phyloP scores from a whole-genome alignment of 495 filamentous ascomycete species.

The Aspergillus affinis region DNA sequence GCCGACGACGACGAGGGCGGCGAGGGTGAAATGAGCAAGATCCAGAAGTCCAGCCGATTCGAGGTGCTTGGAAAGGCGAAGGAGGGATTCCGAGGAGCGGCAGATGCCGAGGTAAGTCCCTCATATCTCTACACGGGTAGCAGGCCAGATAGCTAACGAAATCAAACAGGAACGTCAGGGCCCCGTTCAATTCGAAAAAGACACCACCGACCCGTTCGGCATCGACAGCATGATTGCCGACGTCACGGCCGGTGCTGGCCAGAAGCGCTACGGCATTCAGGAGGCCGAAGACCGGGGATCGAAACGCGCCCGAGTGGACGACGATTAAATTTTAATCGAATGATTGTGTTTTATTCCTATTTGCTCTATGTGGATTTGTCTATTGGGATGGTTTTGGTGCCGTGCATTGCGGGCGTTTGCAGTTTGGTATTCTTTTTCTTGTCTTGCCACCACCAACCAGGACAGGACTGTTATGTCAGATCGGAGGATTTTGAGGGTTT shows the following conservation, averaged over 20 bases:
- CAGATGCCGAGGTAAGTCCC: slow-evolving; percentile 78
- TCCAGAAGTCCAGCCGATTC: slow-evolving; percentile 79
- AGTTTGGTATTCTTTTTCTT: background rate
- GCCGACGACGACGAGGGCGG: slow-evolving; percentile 79
- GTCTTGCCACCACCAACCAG: background rate
- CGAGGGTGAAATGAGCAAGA: slow-evolving; percentile 79
- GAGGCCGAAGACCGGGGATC: slow-evolving; percentile 65
- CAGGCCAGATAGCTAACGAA: background rate
- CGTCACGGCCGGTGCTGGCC: slow-evolving; percentile 60
- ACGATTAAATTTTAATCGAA: slow-evolving; percentile 57
- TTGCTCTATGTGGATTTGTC: slow-evolving; percentile 10
- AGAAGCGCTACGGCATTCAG: slow-evolving; percentile 84
- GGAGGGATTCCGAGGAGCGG: slow-evolving; percentile 82
- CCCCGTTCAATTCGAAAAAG: slow-evolving; percentile 98
- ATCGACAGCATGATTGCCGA: slow-evolving; percentile 90
- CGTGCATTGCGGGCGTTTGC: slow-evolving; percentile 4
- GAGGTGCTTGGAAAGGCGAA: slow-evolving; percentile 86
- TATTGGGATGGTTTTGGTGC: slow-evolving; percentile 4
- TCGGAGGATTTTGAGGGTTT: background rate
- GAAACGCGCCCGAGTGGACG: slow-evolving; percentile 80
- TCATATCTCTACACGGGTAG: background rate
- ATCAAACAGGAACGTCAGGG: slow-evolving; percentile 66
- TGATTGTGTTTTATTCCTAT: background rate
- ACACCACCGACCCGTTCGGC: slow-evolving; percentile 82
- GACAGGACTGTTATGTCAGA: too few relatives aligned